Base-by-base conservation (phyloP, 2,329 filamentous ascomycete species). In the Sclerotinia glacialis region DNA sequence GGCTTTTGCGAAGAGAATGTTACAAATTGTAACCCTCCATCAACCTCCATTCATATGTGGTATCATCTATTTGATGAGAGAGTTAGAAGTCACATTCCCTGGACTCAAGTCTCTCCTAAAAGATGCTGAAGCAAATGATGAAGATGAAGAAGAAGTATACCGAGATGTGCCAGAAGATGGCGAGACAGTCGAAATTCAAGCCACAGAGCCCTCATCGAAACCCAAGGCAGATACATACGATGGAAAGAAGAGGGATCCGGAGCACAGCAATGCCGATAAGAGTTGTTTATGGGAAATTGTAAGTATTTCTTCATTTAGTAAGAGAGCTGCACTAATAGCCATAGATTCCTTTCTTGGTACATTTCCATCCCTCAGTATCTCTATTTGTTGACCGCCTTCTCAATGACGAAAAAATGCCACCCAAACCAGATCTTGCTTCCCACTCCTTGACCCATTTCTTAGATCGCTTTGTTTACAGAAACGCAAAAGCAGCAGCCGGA, bases 401-500 rank as follows among this genome's bases (percentile, higher is more conserved):
- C 11, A 82, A 85, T 60, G 85, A 87, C 67, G 85, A 89, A 71
- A 84, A 87, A 62, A 88, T 92, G 77, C 89, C 91, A 68, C 87
- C 91, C 69, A 98, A 98, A 78, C 93, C 95, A 0, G 95, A 99
- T 73, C 83, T 97, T 62, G 89, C 91, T 21, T 89, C 92, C 67
- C 94, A 98, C 77, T 95, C 92, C 1, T 85, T 99, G 59, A 95
- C 95, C 75, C 90, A 96, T 77, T 99, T 99, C 83, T 83, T 99
- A 67, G 95, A 99, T 79, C 93, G 96, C 73, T 99, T 99, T 78
- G 92, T 97, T n/a, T 99, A 98, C 83, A 89, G 92, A 72, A 97
- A 95, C 73, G 88, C 94, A 69, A 97, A 97, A 82, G 82, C 87
- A 5, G 85, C 84, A 21, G 77, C 78, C 26, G 83, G 86, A 62